These are phyloP conservation scores for Selaginella moellendorffii DNA, from an alignment of 75 land plant genomes.

Conservation along the genomic window DNA sequence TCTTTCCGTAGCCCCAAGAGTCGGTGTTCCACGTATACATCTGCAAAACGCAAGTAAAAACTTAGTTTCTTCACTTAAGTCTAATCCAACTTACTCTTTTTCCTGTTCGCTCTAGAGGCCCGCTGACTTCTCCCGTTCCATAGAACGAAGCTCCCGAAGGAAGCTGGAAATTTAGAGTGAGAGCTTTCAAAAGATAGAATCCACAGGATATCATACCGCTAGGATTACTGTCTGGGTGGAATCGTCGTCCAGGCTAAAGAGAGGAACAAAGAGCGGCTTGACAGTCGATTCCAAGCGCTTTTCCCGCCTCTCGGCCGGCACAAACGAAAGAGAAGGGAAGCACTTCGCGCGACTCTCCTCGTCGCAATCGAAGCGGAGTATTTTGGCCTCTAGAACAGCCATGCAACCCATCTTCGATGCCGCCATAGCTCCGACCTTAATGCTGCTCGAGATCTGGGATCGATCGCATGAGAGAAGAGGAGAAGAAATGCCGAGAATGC, in stretches of 20 bases:
- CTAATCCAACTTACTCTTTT: too few species aligned
- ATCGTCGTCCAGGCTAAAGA: slow-evolving; percentile 23
- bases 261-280: slow-evolving; percentile 41
- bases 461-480: too few species aligned
- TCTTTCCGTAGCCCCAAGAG: slow-evolving; percentile 83
- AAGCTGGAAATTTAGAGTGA: slow-evolving; percentile 29
- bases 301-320: slow-evolving; percentile 39
- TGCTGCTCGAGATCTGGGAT: too few species aligned
- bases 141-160: slow-evolving; percentile 72
- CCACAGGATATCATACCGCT: slow-evolving; percentile 26
- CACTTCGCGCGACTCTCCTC: slow-evolving; percentile 32
- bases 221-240: slow-evolving; percentile 24
- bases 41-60: slow-evolving; percentile 31
- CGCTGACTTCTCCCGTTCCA: slow-evolving; percentile 94
- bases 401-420: slow-evolving; percentile 52
- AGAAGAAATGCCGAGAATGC: too few species aligned
- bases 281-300: slow-evolving; percentile 11
- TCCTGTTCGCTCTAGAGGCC: slow-evolving; percentile 83
- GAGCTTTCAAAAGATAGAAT: not conserved
- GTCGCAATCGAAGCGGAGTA: slow-evolving; percentile 71
- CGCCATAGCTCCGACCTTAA: too few species aligned
- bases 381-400: slow-evolving; percentile 62
- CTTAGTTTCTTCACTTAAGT: too few species aligned
- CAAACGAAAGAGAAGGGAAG: slow-evolving; percentile 58
- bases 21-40: slow-evolving; percentile 93